A percentile compares a stretch with the other conserved stretches of the same genome.
These are phyloP conservation scores for Triticum monococcum DNA, from an alignment of 176 grass and related monocot species.

Conservation along the genomic window DNA sequence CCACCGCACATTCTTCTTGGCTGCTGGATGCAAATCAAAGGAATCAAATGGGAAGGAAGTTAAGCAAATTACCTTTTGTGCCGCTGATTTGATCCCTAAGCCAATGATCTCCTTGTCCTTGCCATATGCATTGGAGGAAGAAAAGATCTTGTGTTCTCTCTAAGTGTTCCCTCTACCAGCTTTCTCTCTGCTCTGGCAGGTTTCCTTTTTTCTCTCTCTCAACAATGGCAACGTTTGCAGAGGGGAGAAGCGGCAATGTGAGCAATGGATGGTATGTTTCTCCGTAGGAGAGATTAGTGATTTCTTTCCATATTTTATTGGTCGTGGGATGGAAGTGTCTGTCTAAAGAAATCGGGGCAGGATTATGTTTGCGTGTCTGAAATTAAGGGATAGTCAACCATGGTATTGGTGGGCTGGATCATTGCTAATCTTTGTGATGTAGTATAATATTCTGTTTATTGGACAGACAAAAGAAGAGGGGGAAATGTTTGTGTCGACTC, in stretches of 20 bases:
- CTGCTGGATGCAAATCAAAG: slow-evolving; percentile 25
- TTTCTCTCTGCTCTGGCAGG: not conserved
- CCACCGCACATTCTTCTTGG: not conserved
- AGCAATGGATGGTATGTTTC: slow-evolving; percentile 4
- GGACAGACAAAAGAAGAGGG: not conserved
- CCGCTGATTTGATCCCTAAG: slow-evolving; percentile 35
- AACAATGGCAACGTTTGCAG: not conserved
- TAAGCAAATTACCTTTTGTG: slow-evolving; percentile 31
- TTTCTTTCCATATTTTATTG: slow-evolving; percentile 22
- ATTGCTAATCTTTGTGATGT: not conserved
- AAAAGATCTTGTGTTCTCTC: not conserved
- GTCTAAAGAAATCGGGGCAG: slow-evolving; percentile 4
- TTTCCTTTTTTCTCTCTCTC: not conserved
- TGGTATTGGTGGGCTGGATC: slow-evolving; percentile 4
- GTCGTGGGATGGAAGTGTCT: slow-evolving; percentile 35
- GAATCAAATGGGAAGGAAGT: not conserved
- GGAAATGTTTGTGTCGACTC: not conserved
- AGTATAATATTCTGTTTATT: no score
- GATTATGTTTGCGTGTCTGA: slow-evolving; percentile 33
- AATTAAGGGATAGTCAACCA: slow-evolving; percentile 32
- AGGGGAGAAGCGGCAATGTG: not conserved
- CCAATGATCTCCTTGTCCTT: slow-evolving; percentile 27
- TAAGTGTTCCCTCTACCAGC: not conserved
- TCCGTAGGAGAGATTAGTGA: not conserved
- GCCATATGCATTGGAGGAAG: slow-evolving; percentile 16